Evolutionary conservation across 2,329 filamentous ascomycete genomes (phyloP).

Genomic region (Calonectria pteridis): DNA sequence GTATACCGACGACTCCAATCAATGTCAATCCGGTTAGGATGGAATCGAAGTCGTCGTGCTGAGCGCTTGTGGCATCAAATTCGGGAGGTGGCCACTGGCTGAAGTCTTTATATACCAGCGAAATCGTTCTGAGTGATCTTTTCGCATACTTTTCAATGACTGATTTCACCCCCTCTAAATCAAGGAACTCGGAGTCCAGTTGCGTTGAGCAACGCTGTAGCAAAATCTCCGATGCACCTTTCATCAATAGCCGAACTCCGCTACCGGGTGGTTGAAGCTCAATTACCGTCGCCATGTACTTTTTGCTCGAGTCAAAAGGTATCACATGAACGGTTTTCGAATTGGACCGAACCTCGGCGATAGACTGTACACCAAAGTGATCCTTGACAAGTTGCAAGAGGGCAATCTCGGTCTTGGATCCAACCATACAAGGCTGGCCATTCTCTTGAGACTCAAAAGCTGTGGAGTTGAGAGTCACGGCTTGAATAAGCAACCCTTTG

Average conservation of each 20-base stretch:
- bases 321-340: conserved; percentile 60
- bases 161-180: conserved; percentile 55
- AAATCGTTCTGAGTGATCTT: conserved; percentile 80
- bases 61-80: not conserved
- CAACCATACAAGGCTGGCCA: conserved; percentile 58
- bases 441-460: conserved; percentile 65
- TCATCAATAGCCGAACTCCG: conserved; percentile 58
- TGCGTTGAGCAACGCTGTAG: conserved; percentile 53
- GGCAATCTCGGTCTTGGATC: conserved; percentile 68
- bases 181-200: conserved; percentile 53
- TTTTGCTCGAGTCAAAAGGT: conserved; percentile 65
- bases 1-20: conserved; percentile 70
- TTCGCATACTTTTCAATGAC: conserved; percentile 70
- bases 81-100: conserved; percentile 71
- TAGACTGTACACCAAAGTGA: conserved; percentile 60
- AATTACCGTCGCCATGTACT: conserved; percentile 67
- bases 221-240: conserved; percentile 68
- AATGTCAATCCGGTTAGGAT: conserved; percentile 58
- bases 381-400: conserved; percentile 62
- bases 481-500: conserved; percentile 55
- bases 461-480: conserved; percentile 67
- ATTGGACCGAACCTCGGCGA: conserved; percentile 59
- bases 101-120: conserved; percentile 78
- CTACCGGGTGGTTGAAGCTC: conserved; percentile 54
- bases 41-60: conserved; percentile 38